Conservation (phyloP, 176 grass and related monocot species). For the Bromus sterilis region DNA sequence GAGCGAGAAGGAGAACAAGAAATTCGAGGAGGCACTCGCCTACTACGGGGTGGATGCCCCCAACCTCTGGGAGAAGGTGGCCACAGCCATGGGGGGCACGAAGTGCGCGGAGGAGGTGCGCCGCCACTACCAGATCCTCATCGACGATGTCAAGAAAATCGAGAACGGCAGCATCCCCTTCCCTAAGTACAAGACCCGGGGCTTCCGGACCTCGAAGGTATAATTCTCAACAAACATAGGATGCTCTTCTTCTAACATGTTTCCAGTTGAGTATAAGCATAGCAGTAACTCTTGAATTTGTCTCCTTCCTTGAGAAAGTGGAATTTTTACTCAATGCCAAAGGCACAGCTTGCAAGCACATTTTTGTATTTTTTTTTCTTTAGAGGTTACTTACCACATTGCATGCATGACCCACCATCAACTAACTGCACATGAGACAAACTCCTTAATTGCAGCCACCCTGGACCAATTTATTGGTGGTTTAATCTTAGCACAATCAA, state of each 20-base stretch:
- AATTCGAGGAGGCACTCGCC: conserved; percentile 72
- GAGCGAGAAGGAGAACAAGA: conserved; percentile 76
- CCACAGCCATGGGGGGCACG: conserved; percentile 56
- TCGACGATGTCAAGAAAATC: conserved; percentile 55
- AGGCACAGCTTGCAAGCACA: not conserved
- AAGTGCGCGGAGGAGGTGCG: conserved; percentile 81
- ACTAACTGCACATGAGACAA: not conserved
- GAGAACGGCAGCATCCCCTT: conserved; percentile 31
- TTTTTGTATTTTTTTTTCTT: conserved; percentile 5
- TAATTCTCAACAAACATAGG: not conserved
- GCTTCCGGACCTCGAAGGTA: conserved; percentile 25
- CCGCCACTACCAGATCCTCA: conserved; percentile 57
- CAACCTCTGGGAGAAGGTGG: conserved; percentile 89
- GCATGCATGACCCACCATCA: not conserved
- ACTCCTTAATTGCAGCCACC: not conserved
- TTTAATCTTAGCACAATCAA: conserved; percentile 18
- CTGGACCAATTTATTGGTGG: not conserved
- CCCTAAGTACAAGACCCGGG: conserved; percentile 61
- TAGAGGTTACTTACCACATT: not conserved
- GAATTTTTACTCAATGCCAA: not conserved
- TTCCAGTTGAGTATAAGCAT: not conserved
- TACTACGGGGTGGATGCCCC: conserved; percentile 64
- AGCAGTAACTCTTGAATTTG: not conserved
- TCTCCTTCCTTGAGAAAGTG: not conserved
- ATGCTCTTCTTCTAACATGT: not conserved